phyloP scores from a whole-genome alignment of 805 yeast species.

The Saccharomycopsis fodiens region DNA sequence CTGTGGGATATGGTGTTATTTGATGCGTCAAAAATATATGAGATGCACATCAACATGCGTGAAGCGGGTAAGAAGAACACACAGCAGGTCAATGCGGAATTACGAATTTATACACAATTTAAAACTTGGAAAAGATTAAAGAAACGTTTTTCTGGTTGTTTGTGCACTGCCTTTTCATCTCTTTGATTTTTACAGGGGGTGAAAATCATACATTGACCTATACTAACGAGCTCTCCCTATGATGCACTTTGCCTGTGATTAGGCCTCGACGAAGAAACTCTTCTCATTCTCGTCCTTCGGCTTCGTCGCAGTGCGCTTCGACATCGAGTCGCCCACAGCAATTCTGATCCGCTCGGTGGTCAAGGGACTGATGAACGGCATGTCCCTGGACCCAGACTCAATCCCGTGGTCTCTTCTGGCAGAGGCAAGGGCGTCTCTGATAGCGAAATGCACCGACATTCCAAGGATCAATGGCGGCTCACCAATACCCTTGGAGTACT shows the following conservation, averaged over 20 bases:
- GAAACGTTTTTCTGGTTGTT: no score
- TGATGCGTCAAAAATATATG: no score
- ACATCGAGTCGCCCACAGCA: conserved; percentile 32
- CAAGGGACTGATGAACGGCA: conserved; percentile 32
- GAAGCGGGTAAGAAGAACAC: no score
- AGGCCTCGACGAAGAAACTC: conserved; percentile 31
- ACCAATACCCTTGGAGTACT: conserved; percentile 40
- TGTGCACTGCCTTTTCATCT: not conserved
- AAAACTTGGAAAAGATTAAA: no score
- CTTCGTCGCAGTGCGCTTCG: conserved; percentile 26
- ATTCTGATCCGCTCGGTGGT: conserved; percentile 38
- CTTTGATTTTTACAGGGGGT: not conserved
- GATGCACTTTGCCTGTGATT: no score
- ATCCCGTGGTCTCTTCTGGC: conserved; percentile 31
- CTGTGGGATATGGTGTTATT: no score
- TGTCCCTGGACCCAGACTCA: conserved; percentile 21
- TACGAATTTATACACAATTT: no score
- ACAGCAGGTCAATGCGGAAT: no score
- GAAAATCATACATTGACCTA: not conserved
- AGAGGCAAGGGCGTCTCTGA: conserved; percentile 34
- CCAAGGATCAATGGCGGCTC: conserved; percentile 46
- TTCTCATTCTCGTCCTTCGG: conserved; percentile 28
- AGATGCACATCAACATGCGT: no score
- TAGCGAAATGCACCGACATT: conserved; percentile 35
- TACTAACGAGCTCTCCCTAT: not conserved